Base-by-base conservation (phyloP, 805 yeast genomes). In the Ogataea thermomethanolica region DNA sequence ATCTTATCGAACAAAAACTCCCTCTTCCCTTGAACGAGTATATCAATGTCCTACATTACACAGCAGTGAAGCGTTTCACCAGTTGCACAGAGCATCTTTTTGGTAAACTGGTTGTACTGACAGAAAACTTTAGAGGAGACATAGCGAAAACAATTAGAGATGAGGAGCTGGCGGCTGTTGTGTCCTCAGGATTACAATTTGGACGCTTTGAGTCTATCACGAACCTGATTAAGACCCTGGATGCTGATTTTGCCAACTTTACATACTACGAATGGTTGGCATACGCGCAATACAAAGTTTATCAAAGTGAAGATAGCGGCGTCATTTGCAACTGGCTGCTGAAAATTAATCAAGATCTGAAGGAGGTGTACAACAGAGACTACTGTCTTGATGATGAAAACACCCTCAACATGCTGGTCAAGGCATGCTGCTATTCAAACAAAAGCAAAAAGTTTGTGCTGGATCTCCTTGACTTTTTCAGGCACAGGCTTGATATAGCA, bases 31-130 rank as follows among this genome's bases (percentile, higher is more conserved):
- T 59, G 28, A 46, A 46, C 4, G 55, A 53, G 26, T 56, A 58
- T 35, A 51, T 61, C 29, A 61, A 61, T 32, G 36, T 61, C 13
- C 45, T 62, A 4, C 54, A 61, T 36, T 63, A 59, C 43, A 47
- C 64, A 7, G 44, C 54, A 3, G 55, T 51, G n/a, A 59, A 61
- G 39, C 44, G 41, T 9, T 55, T 54, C 41, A 56, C 57, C 35
- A 44, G 52, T 10, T 51, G 54, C 25, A 55, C 59, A 1, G 13
- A 43, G 5, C 31, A 42, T 7, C 45, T 55, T 7, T 27, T 62
- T 31, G 30, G 14, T 1, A 57, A 51, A 12, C 20, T 60, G 10
- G 48, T 53, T 24, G 42, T 30, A 7, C 31, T 50, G 15, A 43
- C 48, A 10, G 26, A 29, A 5, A 25, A 28, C 8, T 40, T 37